Conservation (phyloP, 2,329 filamentous ascomycete genomes). For the Colletotrichum sp. region DNA sequence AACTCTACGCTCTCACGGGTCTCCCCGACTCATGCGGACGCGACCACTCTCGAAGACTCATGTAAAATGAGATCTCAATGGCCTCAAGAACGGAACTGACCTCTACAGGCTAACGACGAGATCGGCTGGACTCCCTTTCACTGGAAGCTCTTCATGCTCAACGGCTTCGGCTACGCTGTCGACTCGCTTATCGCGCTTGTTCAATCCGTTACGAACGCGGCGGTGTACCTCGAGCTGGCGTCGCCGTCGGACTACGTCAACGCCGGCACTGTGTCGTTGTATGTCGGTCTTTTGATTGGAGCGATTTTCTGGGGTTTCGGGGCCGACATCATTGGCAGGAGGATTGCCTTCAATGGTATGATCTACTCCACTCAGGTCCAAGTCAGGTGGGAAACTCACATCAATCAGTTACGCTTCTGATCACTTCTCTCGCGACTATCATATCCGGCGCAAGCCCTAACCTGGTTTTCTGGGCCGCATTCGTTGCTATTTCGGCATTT, state of each 20-base stretch:
- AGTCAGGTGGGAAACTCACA: background rate
- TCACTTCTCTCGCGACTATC: constrained; percentile 64
- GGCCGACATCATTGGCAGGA: constrained; percentile 67
- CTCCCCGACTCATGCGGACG: background rate
- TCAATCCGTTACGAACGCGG: constrained; percentile 58
- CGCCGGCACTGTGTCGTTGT: constrained; percentile 62
- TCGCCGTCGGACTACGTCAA: constrained; percentile 48
- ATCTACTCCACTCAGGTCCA: background rate
- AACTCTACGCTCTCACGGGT: background rate
- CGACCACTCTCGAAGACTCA: background rate
- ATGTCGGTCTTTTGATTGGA: constrained; percentile 53
- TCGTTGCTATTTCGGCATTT: constrained; percentile 63
- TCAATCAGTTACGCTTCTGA: constrained; percentile 52
- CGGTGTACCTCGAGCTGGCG: constrained; percentile 24
- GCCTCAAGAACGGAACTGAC: background rate
- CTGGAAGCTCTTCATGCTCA: constrained; percentile 65
- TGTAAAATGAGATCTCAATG: background rate
- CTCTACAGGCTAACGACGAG: constrained; percentile 55
- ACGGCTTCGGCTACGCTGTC: constrained; percentile 62
- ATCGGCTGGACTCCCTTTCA: constrained; percentile 67
- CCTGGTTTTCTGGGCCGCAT: constrained; percentile 64
- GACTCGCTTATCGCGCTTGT: constrained; percentile 56
- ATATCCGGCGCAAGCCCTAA: constrained; percentile 67
- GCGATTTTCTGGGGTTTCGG: constrained; percentile 69
- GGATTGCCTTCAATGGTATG: constrained; percentile 63